Percentiles rank a stretch among this genome's conserved stretches.
Conservation (phyloP, 371 early-diverging fungal species). For the Capniomyces stellatus region DNA sequence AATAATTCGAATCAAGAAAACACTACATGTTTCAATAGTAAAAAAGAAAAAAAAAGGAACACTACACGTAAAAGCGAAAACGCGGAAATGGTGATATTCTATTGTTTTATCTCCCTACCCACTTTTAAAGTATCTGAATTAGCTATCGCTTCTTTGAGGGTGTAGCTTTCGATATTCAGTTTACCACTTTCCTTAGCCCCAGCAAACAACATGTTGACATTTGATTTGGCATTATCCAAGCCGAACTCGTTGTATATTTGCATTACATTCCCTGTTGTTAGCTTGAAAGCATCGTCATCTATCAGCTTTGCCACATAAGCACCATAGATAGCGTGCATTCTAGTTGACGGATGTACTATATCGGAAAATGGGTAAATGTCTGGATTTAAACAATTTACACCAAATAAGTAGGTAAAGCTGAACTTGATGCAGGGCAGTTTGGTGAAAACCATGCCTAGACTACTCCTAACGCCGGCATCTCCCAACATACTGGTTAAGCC, state of each 20-base stretch:
- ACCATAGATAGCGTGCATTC: slow-evolving; percentile 6
- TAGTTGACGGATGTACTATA: slow-evolving; percentile 1
- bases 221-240: not conserved
- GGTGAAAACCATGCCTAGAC: not conserved
- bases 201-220: not conserved
- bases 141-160: too few species aligned
- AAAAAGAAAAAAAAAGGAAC: too few species aligned
- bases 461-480: not conserved
- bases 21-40: too few species aligned
- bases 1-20: too few species aligned
- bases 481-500: not conserved
- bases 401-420: not conserved
- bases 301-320: slow-evolving; percentile 4
- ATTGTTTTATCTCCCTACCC: too few species aligned
- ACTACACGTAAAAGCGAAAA: too few species aligned
- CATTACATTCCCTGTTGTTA: too few species aligned
- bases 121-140: too few species aligned
- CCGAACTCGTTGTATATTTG: too few species aligned
- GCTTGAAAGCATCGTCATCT: too few species aligned
- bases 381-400: slow-evolving; percentile 5
- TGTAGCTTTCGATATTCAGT: not conserved
- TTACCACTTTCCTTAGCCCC: not conserved
- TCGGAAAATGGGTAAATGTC: slow-evolving; percentile 8
- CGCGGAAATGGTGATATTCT: too few species aligned
- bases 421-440: not conserved